Conservation (phyloP, 83 land plant species). For the Picea abies region DNA sequence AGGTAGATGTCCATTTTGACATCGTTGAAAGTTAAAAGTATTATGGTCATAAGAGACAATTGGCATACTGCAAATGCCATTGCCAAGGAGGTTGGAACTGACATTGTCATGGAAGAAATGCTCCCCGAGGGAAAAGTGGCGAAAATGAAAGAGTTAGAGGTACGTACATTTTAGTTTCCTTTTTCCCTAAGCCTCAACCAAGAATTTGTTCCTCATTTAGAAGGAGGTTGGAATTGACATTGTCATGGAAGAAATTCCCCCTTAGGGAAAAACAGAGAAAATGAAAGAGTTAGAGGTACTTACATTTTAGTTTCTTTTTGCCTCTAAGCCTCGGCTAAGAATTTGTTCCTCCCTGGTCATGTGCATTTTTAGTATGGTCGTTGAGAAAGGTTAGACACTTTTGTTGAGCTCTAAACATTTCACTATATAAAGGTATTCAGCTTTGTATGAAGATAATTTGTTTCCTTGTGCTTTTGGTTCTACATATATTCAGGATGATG, state of each 20-base stretch:
- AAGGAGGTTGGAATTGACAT: too few relatives aligned
- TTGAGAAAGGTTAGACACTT: not conserved
- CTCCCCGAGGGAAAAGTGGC: slow-evolving; percentile 59
- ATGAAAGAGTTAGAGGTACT: too few relatives aligned
- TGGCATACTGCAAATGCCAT: slow-evolving; percentile 56
- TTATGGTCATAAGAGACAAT: slow-evolving; percentile 72
- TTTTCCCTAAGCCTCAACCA: too few relatives aligned
- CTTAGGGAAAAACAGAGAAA: too few relatives aligned
- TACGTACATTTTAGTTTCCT: slow-evolving; percentile 12
- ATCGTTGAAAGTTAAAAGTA: slow-evolving; percentile 35
- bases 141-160: slow-evolving; percentile 65
- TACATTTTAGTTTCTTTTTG: too few relatives aligned
- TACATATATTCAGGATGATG: slow-evolving; percentile 21
- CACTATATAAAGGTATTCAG: not conserved
- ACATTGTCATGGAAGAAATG: slow-evolving; percentile 58
- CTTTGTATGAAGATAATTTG: not conserved
- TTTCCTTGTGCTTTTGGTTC: not conserved
- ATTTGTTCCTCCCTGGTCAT: not conserved
- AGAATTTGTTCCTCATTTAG: too few relatives aligned
- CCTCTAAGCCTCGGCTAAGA: not conserved
- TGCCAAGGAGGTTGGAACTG: slow-evolving; percentile 34
- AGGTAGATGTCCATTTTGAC: slow-evolving; percentile 58
- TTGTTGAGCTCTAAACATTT: not conserved
- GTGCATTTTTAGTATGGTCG: not conserved
- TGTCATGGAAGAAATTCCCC: too few relatives aligned